phyloP scores from a whole-genome alignment of 2,329 filamentous ascomycete species.

The Aspergillus ruber region DNA sequence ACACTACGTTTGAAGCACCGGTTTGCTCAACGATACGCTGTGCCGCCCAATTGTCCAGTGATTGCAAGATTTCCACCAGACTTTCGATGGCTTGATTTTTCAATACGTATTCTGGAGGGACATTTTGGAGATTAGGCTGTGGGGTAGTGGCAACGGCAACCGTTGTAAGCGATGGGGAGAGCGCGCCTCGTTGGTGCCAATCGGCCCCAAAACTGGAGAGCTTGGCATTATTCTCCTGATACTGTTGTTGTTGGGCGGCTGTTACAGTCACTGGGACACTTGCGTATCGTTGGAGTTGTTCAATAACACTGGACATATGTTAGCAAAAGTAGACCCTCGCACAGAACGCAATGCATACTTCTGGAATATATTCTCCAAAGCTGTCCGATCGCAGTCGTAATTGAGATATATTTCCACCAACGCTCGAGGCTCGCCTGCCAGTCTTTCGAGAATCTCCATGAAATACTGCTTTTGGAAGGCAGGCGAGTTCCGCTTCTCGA shows the following conservation, averaged over 20 bases:
- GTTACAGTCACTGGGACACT: slow-evolving; percentile 71
- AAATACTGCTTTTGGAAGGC: slow-evolving; percentile 89
- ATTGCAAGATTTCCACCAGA: slow-evolving; percentile 79
- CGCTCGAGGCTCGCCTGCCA: slow-evolving; percentile 79
- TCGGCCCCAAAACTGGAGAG: slow-evolving; percentile 56
- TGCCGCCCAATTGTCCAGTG: slow-evolving; percentile 86
- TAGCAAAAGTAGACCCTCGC: neutral
- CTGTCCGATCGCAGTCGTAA: slow-evolving; percentile 91
- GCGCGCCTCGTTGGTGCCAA: slow-evolving; percentile 78
- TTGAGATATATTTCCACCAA: slow-evolving; percentile 95
- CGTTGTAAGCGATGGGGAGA: slow-evolving; percentile 81
- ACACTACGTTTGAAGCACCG: slow-evolving; percentile 43
- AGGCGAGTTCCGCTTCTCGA: slow-evolving; percentile 81
- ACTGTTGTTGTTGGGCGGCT: slow-evolving; percentile 72
- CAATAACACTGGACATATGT: slow-evolving; percentile 59
- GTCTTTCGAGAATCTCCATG: slow-evolving; percentile 72
- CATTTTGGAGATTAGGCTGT: slow-evolving; percentile 50
- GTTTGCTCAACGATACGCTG: slow-evolving; percentile 55
- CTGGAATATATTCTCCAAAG: slow-evolving; percentile 95
- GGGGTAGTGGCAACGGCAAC: slow-evolving; percentile 58
- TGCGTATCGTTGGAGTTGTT: slow-evolving; percentile 83
- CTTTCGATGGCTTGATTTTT: slow-evolving; percentile 86
- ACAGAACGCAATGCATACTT: slow-evolving; percentile 29
- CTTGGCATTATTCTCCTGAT: slow-evolving; percentile 69
- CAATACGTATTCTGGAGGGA: slow-evolving; percentile 82